Evolutionary conservation across 192 early-diverging fungal species (phyloP).

Genomic region (Coemansia biformis): DNA sequence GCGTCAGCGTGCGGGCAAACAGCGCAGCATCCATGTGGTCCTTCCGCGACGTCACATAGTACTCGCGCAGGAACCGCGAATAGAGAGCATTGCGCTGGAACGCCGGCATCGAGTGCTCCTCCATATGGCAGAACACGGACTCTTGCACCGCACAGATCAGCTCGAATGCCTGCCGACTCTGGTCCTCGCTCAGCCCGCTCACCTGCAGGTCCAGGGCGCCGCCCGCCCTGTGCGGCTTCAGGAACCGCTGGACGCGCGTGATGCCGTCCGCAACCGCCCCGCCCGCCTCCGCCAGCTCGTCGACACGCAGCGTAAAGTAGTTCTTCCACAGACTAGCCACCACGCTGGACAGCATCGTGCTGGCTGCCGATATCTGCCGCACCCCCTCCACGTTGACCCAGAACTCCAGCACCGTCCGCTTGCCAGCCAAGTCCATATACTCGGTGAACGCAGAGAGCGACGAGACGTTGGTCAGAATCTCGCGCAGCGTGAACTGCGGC

Average conservation of each 20-base stretch:
- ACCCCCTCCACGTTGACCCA: slow-evolving; percentile 70
- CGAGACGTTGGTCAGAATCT: slow-evolving; percentile 60
- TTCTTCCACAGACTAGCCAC: slow-evolving; percentile 47
- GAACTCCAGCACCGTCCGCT: slow-evolving; percentile 62
- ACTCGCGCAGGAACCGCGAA: slow-evolving; percentile 56
- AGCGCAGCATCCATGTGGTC: slow-evolving; percentile 26
- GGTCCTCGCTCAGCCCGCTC: slow-evolving; percentile 1
- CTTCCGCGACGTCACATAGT: slow-evolving; percentile 43
- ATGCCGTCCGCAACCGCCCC: slow-evolving; percentile 23
- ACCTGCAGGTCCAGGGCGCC: slow-evolving; percentile 20
- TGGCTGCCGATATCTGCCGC: slow-evolving; percentile 12
- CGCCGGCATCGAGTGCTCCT: slow-evolving; percentile 52
- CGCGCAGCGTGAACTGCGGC: slow-evolving; percentile 52
- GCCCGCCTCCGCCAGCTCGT: slow-evolving; percentile 35
- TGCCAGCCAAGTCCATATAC: slow-evolving; percentile 68
- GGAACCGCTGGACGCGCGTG: slow-evolving; percentile 26
- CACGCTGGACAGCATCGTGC: slow-evolving; percentile 17
- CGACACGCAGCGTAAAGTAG: slow-evolving; percentile 49
- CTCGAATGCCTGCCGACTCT: slow-evolving; percentile 34
- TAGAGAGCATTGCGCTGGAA: slow-evolving; percentile 63
- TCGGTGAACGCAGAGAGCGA: slow-evolving; percentile 73
- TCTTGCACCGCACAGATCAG: slow-evolving; percentile 51
- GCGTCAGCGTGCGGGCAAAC: slow-evolving; percentile 11
- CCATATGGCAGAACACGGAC: slow-evolving; percentile 62
- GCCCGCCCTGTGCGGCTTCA: slow-evolving; percentile 20